Evolutionary conservation across 2,329 filamentous ascomycete genomes (phyloP), one percentile per base, ranked within the genome.

Genomic region (Dactylellina parvicollis): DNA sequence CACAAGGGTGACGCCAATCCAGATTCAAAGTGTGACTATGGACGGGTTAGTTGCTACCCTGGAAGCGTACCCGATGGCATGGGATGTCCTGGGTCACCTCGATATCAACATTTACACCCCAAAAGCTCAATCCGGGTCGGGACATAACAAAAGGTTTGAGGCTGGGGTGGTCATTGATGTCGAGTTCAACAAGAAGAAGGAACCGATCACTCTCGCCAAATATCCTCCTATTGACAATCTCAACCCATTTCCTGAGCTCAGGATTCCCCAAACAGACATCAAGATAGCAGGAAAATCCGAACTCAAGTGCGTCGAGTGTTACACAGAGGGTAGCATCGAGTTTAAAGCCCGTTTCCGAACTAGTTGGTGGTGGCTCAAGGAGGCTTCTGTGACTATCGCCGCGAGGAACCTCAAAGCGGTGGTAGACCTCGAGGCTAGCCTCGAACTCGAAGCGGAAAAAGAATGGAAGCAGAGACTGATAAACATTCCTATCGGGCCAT

Each of bases 1-100:
- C 14, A 9, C 50, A 9, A 40, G 56, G 40, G 24, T 44, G 16
- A 61, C 28, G 12, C 30, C 38, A 4, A 30, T 38, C 14, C 34
- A 61, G 12, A 50, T 61, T 16, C 34, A 32, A 34, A 61, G 38
- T n/a, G 57, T 61, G n/a, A 44, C n/a, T 12, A 30, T 61, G 10
- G 24, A 61, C 14, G 46, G 46, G 8, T 12, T 49, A 16, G 42
- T 26, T 9, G 38, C 44, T n/a, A 61, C 28, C 14, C 47, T 61
- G 1, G 38, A 46, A 5, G 57, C 44, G 2, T 20, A 28, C 24
- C 30, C 24, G 24, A 18, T 61, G 26, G 18, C 44, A 18, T 61
- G 57, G 57, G 42, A 61, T 3, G 30, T 14, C 28, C 12, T 61
- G 38, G 57, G 57, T 10, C 44, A 61, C 4, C 46, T 61, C 18